Conservation (phyloP, 148 eudicot genomes). For the Spergularia marina region DNA sequence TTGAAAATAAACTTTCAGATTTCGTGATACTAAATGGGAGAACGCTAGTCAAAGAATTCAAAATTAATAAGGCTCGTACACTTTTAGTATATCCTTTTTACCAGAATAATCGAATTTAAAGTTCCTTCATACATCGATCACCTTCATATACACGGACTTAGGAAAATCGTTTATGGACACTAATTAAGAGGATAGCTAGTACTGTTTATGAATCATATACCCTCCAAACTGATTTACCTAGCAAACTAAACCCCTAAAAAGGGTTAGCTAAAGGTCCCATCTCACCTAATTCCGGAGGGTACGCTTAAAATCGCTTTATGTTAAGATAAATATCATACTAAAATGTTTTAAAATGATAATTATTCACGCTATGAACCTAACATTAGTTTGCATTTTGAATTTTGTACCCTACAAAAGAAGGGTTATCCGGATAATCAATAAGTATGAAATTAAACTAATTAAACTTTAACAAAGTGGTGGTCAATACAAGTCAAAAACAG, state of each 20-base stretch:
- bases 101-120: too few relatives aligned
- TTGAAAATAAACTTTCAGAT: too few relatives aligned
- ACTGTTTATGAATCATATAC: neutral
- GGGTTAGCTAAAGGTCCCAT: slow-evolving; percentile 11
- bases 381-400: slow-evolving; percentile 7
- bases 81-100: too few relatives aligned
- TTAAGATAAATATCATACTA: neutral
- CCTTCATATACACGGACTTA: too few relatives aligned
- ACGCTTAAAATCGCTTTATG: slow-evolving; percentile 10
- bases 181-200: too few relatives aligned
- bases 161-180: too few relatives aligned
- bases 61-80: too few relatives aligned
- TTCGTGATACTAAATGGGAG: too few relatives aligned
- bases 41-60: too few relatives aligned
- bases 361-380: slow-evolving; percentile 18
- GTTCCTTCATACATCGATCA: too few relatives aligned
- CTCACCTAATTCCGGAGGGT: slow-evolving; percentile 24
- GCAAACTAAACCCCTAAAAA: slow-evolving; percentile 18
- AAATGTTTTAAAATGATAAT: slow-evolving; percentile 5
- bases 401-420: slow-evolving; percentile 12
- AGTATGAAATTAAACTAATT: neutral
- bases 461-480: slow-evolving; percentile 10
- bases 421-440: slow-evolving; percentile 22
- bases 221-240: neutral
- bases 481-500: slow-evolving; percentile 23